Base-by-base conservation (phyloP, 192 early-diverging fungal genomes). In the Linnemannia zychae region DNA sequence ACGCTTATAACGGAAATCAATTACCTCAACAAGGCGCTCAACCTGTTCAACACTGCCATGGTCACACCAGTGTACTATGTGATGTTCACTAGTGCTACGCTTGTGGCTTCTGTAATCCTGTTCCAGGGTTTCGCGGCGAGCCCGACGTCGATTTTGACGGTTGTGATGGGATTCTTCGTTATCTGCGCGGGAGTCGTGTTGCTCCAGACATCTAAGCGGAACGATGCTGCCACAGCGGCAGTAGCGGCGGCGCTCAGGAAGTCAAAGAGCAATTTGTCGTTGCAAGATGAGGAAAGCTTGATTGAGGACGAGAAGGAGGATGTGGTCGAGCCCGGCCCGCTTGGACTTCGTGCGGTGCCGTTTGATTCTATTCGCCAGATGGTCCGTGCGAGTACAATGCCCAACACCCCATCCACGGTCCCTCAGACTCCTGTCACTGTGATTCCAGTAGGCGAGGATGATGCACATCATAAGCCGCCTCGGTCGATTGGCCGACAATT, bases 1-100 rank as follows among this genome's bases (percentile, higher is more conserved):
- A 89, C 88, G 11, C 88, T 90, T 12, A 68, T 93, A 22, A 86
- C 89, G 0, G 93, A 95, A 77, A 91, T 95, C 81, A 88, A 94
- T 78, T 94, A 91, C 72, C 88, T 95, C 24, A 95, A 95, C 88
- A 92, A 92, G 82, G 92, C 94, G 2, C 87, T 95, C 47, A 92
- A 94, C 67, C 71, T 92, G 17, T 95, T 94, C 88, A 91, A 90
- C 38, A 94, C 94, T 7, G 92, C 94, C 37, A 89, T 95, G 72
- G 93, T 95, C 49, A 95, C 94, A 16, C 95, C 95, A 0, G 90
- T 95, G 6, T 94, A 94, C 81, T 95, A 95, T 80, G 95, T 95
- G 13, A 92, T 91, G 52, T 95, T 95, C 79, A 93, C 95, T 0
- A 91, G 92, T 40, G 87, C 92, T 3, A 95, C 95, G 0, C 79